phyloP scores from a whole-genome alignment of 176 grass and related monocot genomes.

The Guadua angustifolia region DNA sequence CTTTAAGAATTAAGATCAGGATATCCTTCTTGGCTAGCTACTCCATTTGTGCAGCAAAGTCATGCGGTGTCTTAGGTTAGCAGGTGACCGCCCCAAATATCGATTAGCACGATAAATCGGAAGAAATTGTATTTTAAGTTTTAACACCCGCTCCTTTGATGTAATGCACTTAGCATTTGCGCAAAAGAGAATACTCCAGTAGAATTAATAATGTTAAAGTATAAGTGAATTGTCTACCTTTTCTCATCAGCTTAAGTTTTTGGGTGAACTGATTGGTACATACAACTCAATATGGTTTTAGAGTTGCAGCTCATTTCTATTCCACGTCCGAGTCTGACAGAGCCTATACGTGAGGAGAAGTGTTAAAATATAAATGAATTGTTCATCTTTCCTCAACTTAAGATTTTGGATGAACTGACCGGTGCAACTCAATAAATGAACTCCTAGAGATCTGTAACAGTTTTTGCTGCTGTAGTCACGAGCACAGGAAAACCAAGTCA shows the following conservation, averaged over 20 bases:
- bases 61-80: neutral
- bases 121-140: neutral
- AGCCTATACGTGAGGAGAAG: too few species aligned
- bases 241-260: too few species aligned
- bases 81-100: too few species aligned
- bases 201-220: neutral
- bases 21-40: neutral
- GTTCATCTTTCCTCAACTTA: too few species aligned
- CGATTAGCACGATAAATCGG: neutral
- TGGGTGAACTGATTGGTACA: too few species aligned
- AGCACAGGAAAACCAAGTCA: conserved; percentile 24
- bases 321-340: too few species aligned
- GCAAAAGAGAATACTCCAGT: neutral
- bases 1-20: neutral
- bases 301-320: too few species aligned
- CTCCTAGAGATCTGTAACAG: conserved; percentile 30
- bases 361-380: too few species aligned
- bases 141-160: neutral
- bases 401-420: too few species aligned
- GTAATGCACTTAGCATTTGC: neutral
- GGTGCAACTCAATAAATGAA: neutral
- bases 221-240: too few species aligned
- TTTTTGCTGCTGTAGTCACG: conserved; percentile 32
- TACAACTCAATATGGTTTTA: too few species aligned
- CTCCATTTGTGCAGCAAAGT: neutral